phyloP scores from a whole-genome alignment of 2,329 filamentous ascomycete species.

The Tolypocladium paradoxum region DNA sequence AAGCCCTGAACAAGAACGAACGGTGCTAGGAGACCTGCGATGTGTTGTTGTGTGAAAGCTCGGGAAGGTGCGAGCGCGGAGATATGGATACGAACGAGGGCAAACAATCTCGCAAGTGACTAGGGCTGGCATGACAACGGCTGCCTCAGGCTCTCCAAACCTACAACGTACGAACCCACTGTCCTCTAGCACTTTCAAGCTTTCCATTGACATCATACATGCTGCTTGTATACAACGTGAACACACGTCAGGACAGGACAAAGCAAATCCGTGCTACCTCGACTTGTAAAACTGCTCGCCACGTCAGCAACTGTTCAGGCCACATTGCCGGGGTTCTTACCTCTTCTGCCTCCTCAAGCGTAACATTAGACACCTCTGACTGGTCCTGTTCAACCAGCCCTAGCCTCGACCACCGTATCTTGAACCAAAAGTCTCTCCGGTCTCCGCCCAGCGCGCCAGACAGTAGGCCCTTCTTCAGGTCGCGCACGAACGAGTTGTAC shows the following conservation, averaged over 20 bases:
- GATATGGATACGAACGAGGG: background rate
- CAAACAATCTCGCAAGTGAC: background rate
- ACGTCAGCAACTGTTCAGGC: conserved; percentile 12
- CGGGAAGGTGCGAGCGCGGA: background rate
- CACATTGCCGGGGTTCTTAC: conserved; percentile 21
- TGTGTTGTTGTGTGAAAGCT: background rate
- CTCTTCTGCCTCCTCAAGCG: conserved; percentile 59
- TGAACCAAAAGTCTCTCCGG: conserved; percentile 72
- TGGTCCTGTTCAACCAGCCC: conserved; percentile 60
- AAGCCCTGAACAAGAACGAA: background rate
- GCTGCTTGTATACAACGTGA: background rate
- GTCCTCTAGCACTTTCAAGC: background rate
- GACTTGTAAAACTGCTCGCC: conserved; percentile 24
- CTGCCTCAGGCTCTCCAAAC: background rate
- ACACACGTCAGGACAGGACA: background rate
- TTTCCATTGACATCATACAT: background rate
- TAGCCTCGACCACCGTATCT: conserved; percentile 53
- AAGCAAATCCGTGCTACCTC: conserved; percentile 10
- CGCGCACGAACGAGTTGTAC: conserved; percentile 64
- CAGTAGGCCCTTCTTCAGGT: conserved; percentile 63
- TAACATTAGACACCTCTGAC: conserved; percentile 54
- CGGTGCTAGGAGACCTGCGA: background rate
- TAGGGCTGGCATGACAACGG: background rate
- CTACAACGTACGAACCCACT: no score
- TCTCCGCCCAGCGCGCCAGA: conserved; percentile 64